Conservation (phyloP, 2,329 filamentous ascomycete genomes). For the Ambrosiella xylebori region DNA sequence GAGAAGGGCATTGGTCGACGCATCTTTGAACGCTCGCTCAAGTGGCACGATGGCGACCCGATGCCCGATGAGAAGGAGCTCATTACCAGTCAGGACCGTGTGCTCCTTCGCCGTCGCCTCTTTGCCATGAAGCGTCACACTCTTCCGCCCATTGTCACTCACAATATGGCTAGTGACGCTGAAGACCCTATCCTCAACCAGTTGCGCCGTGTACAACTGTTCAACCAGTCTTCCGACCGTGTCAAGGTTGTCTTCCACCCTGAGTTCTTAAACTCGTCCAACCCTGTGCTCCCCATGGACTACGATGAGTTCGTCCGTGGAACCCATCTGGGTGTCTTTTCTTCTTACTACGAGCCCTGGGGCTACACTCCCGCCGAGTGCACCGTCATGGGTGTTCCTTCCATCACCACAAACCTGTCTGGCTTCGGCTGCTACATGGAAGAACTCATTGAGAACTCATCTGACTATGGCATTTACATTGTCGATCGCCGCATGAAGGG, state of each 20-base stretch:
- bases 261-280: constrained; percentile 89
- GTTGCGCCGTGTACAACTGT: constrained; percentile 85
- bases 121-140: constrained; percentile 92
- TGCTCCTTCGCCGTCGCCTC: constrained; percentile 73
- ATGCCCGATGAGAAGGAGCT: constrained; percentile 95
- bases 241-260: constrained; percentile 98
- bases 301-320: constrained; percentile 98
- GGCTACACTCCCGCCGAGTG: constrained; percentile 97
- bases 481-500: constrained; percentile 91
- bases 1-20: constrained; percentile 83
- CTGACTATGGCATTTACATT: constrained; percentile 97
- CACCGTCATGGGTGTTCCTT: constrained; percentile 96
- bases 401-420: constrained; percentile 93
- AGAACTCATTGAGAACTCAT: constrained; percentile 92
- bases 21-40: constrained; percentile 83
- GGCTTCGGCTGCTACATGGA: constrained; percentile 99
- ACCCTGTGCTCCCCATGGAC: constrained; percentile 86
- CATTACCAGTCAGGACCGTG: constrained; percentile 78
- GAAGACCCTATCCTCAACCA: constrained; percentile 94
- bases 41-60: constrained; percentile 87
- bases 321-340: constrained; percentile 87
- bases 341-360: constrained; percentile 98
- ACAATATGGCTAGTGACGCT: constrained; percentile 92
- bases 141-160: constrained; percentile 88
- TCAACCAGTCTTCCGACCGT: constrained; percentile 86